Percentiles rank a stretch among this genome's conserved stretches.
Evolutionary conservation across 176 grass and related monocot species (phyloP).

Genomic region (Hyparrhenia diplandra): DNA sequence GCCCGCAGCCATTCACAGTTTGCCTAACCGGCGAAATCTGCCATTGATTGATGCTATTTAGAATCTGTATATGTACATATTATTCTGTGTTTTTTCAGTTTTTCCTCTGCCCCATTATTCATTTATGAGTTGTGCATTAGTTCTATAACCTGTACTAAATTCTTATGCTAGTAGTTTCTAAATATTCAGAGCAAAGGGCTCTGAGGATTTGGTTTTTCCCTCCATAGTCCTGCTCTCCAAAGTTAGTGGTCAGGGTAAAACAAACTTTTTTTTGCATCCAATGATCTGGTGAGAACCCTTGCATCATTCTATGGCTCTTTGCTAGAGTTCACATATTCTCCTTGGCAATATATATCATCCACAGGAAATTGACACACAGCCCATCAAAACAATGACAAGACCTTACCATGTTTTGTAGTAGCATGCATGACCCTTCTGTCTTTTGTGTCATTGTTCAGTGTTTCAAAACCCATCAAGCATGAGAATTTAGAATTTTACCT

Average conservation of each 20-base stretch:
- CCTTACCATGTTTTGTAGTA: not conserved
- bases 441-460: not conserved
- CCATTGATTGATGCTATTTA: not conserved
- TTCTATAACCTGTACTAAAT: not conserved
- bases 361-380: not conserved
- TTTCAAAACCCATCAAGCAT: not conserved
- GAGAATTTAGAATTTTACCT: not conserved
- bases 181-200: not conserved
- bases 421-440: not conserved
- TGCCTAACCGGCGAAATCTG: not conserved
- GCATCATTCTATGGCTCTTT: not conserved
- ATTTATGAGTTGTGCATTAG: not conserved
- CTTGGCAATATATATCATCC: not conserved
- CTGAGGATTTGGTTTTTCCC: not conserved
- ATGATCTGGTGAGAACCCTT: not conserved
- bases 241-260: not conserved
- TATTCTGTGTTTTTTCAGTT: not conserved
- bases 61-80: not conserved
- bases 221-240: not conserved
- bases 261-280: not conserved
- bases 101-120: not conserved
- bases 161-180: not conserved
- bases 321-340: not conserved
- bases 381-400: not conserved
- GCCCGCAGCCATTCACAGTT: not conserved